These are phyloP conservation scores for Musa itinerans DNA, from an alignment of 176 grass and related monocot genomes.

Conservation along the genomic window DNA sequence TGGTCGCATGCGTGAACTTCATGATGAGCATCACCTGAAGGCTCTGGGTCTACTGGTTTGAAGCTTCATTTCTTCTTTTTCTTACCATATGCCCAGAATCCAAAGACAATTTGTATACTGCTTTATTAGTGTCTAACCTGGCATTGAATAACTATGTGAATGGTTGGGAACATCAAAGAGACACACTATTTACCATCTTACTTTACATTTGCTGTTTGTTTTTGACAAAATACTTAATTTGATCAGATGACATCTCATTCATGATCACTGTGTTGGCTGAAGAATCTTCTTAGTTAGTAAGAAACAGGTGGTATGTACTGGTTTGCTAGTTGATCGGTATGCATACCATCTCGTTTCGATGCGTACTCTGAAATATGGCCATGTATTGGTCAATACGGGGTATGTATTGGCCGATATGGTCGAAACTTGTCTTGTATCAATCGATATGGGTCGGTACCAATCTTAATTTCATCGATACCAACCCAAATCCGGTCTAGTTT, in stretches of 20 bases:
- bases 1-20: constrained; percentile 82
- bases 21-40: constrained; percentile 86
- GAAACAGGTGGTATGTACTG: too few species aligned
- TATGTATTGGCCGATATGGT: too few species aligned
- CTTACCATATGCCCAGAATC: not conserved
- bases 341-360: too few species aligned
- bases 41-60: constrained; percentile 79
- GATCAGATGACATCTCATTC: not conserved
- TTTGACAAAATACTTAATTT: not conserved
- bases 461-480: too few species aligned
- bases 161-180: not conserved
- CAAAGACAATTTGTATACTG: not conserved
- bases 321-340: too few species aligned
- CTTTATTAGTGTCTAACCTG: too few species aligned
- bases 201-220: not conserved
- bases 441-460: too few species aligned
- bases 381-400: too few species aligned
- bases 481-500: too few species aligned
- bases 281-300: not conserved
- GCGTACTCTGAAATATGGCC: too few species aligned
- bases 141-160: too few species aligned
- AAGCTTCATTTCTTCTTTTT: not conserved
- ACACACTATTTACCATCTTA: not conserved
- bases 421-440: too few species aligned
- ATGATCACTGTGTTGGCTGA: not conserved